These are phyloP conservation scores for Dianthus caryophyllus DNA, from an alignment of 148 eudicot genomes.

Conservation along the genomic window DNA sequence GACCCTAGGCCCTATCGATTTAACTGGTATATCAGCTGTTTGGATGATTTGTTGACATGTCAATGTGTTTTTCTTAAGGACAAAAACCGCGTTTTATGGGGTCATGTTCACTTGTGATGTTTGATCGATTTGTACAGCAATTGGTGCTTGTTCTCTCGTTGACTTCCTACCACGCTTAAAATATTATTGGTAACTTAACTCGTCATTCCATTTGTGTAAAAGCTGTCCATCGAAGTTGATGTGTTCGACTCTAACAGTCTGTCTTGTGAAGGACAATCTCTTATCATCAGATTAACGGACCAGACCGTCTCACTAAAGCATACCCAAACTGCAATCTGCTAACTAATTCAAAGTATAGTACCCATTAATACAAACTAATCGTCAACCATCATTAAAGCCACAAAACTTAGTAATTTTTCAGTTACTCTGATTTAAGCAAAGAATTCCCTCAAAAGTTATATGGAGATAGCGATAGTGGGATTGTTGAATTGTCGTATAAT, in stretches of 20 bases:
- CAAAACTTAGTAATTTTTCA: too few species aligned
- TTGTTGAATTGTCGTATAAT: too few species aligned
- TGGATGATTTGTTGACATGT: neutral
- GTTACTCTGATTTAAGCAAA: too few species aligned
- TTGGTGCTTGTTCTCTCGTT: neutral
- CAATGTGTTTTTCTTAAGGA: neutral
- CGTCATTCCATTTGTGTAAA: neutral
- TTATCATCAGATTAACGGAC: too few species aligned
- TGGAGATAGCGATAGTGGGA: too few species aligned
- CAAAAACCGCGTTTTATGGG: neutral
- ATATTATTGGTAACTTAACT: neutral
- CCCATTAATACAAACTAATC: too few species aligned
- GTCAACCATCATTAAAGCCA: too few species aligned
- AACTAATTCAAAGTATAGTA: neutral
- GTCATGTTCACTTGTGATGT: neutral
- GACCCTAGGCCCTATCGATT: too few species aligned
- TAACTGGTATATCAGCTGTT: neutral
- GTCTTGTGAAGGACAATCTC: neutral
- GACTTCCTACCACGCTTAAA: neutral
- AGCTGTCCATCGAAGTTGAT: neutral
- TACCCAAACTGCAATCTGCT: neutral
- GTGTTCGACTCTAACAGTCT: too few species aligned
- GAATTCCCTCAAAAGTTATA: too few species aligned
- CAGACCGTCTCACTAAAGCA: neutral
- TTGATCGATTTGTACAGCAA: neutral